Conservation (phyloP, 2,329 filamentous ascomycete genomes). For the Fusarium falciforme region DNA sequence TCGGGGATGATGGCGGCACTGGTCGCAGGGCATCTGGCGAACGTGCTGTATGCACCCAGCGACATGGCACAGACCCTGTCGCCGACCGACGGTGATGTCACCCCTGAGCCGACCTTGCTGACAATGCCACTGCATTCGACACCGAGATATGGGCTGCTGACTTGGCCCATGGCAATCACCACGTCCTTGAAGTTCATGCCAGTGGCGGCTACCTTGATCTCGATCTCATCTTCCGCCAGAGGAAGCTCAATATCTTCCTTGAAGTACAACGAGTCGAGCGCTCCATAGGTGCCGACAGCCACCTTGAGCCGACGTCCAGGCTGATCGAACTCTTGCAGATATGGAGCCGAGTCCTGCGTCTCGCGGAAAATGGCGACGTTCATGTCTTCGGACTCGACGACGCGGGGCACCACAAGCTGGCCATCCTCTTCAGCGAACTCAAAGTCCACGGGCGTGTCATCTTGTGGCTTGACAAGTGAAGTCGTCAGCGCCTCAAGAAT, state of each 20-base stretch:
- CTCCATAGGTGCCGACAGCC: slow-evolving; percentile 53
- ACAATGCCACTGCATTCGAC: slow-evolving; percentile 56
- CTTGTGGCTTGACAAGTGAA: neutral
- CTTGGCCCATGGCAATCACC: slow-evolving; percentile 55
- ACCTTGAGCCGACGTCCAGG: slow-evolving; percentile 49
- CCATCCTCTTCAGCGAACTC: slow-evolving; percentile 47
- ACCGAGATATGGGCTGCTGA: slow-evolving; percentile 49
- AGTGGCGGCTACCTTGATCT: slow-evolving; percentile 56
- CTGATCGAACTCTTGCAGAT: slow-evolving; percentile 53
- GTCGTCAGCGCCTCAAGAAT: slow-evolving; percentile 43
- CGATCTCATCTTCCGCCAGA: slow-evolving; percentile 51
- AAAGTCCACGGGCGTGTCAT: neutral
- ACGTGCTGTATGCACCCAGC: slow-evolving; percentile 25
- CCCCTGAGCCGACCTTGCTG: slow-evolving; percentile 52
- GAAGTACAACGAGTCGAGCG: slow-evolving; percentile 55
- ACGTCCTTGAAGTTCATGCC: slow-evolving; percentile 61
- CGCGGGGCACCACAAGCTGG: slow-evolving; percentile 44
- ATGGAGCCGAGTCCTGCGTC: slow-evolving; percentile 42
- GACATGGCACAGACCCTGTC: slow-evolving; percentile 30
- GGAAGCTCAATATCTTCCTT: slow-evolving; percentile 48
- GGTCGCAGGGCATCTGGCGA: slow-evolving; percentile 56
- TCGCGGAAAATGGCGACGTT: slow-evolving; percentile 43
- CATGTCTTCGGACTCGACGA: slow-evolving; percentile 41
- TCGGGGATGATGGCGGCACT: slow-evolving; percentile 36
- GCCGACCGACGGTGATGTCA: slow-evolving; percentile 12